A percentile compares a stretch with the other conserved stretches of the same genome.
phyloP scores from a whole-genome alignment of 2,329 filamentous ascomycete species.

The Lasiodiplodia gonubiensis region DNA sequence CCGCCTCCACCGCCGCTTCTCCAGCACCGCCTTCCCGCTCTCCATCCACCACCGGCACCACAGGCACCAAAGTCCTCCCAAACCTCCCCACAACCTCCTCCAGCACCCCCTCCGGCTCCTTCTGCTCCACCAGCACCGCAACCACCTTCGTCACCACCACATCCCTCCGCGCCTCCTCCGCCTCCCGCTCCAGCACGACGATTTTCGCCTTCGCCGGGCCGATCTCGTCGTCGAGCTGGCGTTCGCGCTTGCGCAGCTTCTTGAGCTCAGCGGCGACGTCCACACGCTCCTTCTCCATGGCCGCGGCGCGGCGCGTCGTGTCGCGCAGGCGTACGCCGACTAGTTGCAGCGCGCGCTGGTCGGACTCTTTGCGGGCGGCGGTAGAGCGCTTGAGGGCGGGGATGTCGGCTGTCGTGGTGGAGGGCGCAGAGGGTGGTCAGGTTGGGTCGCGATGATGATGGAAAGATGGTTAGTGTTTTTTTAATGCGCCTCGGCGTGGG shows the following conservation, averaged over 20 bases:
- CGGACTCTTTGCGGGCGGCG: neutral
- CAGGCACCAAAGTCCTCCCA: neutral
- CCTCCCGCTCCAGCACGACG: neutral
- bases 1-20: neutral
- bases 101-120: neutral
- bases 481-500: no score
- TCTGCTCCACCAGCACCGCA: neutral
- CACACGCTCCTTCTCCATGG: neutral
- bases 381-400: neutral
- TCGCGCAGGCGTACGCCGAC: neutral
- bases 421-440: no score
- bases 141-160: neutral
- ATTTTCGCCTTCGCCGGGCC: neutral
- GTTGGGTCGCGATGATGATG: no score
- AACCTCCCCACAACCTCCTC: neutral
- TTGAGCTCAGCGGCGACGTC: rapidly evolving
- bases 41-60: no score
- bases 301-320: no score
- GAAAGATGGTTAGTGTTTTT: no score
- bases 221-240: neutral
- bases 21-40: neutral
- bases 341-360: neutral
- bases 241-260: neutral
- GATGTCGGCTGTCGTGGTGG: no score
- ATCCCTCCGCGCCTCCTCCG: neutral